A percentile compares a stretch with the other conserved stretches of the same genome.
phyloP scores from a whole-genome alignment of 805 yeast genomes.

The Metschnikowia proteae region DNA sequence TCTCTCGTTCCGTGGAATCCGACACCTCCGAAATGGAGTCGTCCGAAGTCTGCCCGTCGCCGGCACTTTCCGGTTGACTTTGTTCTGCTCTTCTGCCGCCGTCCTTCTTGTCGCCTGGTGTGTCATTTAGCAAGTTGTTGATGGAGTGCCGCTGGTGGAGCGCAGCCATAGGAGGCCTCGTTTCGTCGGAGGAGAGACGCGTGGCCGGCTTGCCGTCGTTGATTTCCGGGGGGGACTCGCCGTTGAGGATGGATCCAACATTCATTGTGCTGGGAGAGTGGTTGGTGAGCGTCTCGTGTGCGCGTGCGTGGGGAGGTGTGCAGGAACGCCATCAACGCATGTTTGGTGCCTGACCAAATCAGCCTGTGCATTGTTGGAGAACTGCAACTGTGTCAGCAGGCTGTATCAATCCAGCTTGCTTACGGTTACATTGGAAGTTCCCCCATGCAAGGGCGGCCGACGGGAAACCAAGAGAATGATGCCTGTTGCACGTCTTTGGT shows the following conservation, averaged over 20 bases:
- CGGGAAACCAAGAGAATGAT: too few species aligned
- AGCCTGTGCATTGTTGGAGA: too few species aligned
- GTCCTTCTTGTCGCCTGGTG: slow-evolving; percentile 7
- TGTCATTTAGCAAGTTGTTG: slow-evolving; percentile 17
- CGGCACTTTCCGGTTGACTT: neutral
- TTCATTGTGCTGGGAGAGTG: slow-evolving; percentile 13
- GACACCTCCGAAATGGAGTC: slow-evolving; percentile 10
- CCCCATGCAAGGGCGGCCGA: too few species aligned
- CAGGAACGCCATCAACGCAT: neutral
- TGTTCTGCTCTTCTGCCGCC: neutral
- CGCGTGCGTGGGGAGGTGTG: neutral
- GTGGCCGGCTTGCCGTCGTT: slow-evolving; percentile 7
- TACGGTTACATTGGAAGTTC: too few species aligned
- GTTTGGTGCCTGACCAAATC: too few species aligned
- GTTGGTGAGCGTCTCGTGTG: neutral
- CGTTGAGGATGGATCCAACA: slow-evolving; percentile 20
- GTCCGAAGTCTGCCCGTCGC: slow-evolving; percentile 4
- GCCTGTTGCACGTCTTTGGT: too few species aligned
- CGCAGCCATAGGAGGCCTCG: slow-evolving; percentile 6
- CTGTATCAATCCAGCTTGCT: too few species aligned
- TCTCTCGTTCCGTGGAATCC: slow-evolving; percentile 8
- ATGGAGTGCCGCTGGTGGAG: slow-evolving; percentile 16
- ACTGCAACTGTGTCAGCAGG: too few species aligned
- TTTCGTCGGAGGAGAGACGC: neutral
- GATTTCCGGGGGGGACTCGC: slow-evolving; percentile 15